Evolutionary conservation across 1,139 yeast genomes (phyloP), one percentile per base, ranked within the genome.

Genomic region (Candida tetrigidarum): DNA sequence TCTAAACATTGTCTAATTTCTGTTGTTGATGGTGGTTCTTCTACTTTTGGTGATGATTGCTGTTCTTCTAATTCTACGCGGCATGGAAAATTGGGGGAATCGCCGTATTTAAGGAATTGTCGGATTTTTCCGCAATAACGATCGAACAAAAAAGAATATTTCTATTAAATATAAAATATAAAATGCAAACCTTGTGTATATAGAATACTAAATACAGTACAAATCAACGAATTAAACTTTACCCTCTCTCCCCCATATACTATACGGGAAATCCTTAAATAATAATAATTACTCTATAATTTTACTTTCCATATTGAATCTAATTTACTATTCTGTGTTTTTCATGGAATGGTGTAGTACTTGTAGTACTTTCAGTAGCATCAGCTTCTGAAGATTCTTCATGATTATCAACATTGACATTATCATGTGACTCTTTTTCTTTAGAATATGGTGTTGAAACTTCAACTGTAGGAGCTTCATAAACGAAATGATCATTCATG

Each of bases 401-500:
- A 19, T 32, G 36, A 12, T 23, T n/a, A 9, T 22, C 32, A 16
- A 11, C 10, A n/a, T n/a, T n/a, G n/a, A n/a, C n/a, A n/a, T n/a
- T n/a, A n/a, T n/a, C n/a, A 15, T 22, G 7, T 3, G 12, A 22
- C 38, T 36, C 14, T 36, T 37, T 26, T n/a, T n/a, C 20, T 18
- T 27, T 18, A 6, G 32, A n/a, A 6, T 28, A 6, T 12, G 27
- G 14, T 19, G 27, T 28, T 5, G n/a, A n/a, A n/a, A 32, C 49
- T 19, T 49, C 57, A 12, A 49, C 48, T 3, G 49, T 43, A 25
- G 52, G 49, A 3, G 63, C 57, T 34, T 59, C 67, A 48, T 64
- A 62, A 3, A 63, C 64, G 46, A 64, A 70, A 52, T 66, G 65
- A 41, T 70, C 74, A 51, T 70, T 70, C 28, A 69, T 65, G 11